Evolutionary conservation across 2,329 filamentous ascomycete genomes (phyloP), one percentile per base, ranked within the genome.

Genomic region (Alternaria metachromatica): DNA sequence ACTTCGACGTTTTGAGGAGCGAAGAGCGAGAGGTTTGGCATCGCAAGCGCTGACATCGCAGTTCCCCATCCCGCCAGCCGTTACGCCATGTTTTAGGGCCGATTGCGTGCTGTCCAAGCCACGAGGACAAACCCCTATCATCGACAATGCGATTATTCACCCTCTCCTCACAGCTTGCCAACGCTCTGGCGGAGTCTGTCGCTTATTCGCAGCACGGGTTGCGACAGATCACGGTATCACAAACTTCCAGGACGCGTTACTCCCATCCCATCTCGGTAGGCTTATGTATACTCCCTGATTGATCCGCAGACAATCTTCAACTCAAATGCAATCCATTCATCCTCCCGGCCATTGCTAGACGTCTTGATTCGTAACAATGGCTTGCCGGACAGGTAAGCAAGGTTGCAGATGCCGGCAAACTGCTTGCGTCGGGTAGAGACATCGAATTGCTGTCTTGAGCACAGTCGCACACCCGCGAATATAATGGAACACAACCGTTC

Each of bases 391-490:
- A 4, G 45, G 37, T 41, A 41, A 41, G 37, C 9, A 11, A 18
- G 37, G 37, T 25, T 48, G 30, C 50, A 37, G 13, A 55, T 18
- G 18, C 21, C 15, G 48, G 41, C n/a, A 48, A 56, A 51, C 41
- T 18, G 56, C 55, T 65, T 65, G 60, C 55, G 20, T 41, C 9
- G 12, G 25, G 25, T 50, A 51, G 45, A 60, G 49, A 63, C 62
- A 62, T 51, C 51, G 9, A 37, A 23, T 71, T 70, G 61, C 15
- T 63, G 62, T 70, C 69, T 72, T 48, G 57, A 28, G 28, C 58
- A 63, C 58, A 46, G 58, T 46, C 23, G 15, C 25, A 53, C 23
- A 53, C 7, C 8, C n/a, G 26, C 10, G 30, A 43, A 58, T 64
- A 64, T 55, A 63, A 58, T 5, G 4, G 25, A 30, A 28, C 23